These are phyloP conservation scores for Piper longum DNA, from an alignment of 164 flowering plant species.

Conservation along the genomic window DNA sequence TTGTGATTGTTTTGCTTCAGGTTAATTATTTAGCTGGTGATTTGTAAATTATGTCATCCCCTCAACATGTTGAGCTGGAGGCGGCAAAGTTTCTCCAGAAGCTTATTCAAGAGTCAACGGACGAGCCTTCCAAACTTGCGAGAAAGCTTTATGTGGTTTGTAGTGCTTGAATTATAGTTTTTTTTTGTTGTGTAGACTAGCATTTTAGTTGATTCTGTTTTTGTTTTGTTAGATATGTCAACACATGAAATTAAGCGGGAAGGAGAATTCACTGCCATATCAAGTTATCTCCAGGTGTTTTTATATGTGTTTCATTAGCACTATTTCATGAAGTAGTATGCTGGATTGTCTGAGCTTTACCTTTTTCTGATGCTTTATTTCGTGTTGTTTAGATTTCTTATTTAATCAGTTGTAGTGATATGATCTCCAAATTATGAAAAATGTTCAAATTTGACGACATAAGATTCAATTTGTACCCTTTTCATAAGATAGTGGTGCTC, in stretches of 20 bases:
- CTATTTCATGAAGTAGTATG: neutral
- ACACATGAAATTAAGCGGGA: conserved; percentile 94
- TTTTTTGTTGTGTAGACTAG: neutral
- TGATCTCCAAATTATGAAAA: neutral
- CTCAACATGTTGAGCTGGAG: conserved; percentile 82
- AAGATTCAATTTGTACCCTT: no score
- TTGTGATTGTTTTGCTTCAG: no score
- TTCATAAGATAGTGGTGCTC: no score
- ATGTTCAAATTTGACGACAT: no score
- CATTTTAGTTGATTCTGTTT: neutral
- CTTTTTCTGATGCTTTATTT: neutral
- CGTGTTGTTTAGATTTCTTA: neutral
- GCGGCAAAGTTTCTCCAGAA: conserved; percentile 94
- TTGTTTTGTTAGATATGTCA: conserved; percentile 57
- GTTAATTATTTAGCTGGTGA: no score
- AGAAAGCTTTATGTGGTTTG: conserved; percentile 83
- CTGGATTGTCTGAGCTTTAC: neutral
- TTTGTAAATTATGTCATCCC: conserved; percentile 34
- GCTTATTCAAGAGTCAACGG: conserved; percentile 89
- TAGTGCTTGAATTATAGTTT: conserved; percentile 13
- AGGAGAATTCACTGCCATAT: conserved; percentile 94
- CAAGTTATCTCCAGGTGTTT: conserved; percentile 88
- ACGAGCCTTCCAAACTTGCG: conserved; percentile 88
- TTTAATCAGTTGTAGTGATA: neutral
- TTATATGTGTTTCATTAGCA: neutral